phyloP scores from a whole-genome alignment of 257 asterid genomes.

The Nicotiana benthamiana region DNA sequence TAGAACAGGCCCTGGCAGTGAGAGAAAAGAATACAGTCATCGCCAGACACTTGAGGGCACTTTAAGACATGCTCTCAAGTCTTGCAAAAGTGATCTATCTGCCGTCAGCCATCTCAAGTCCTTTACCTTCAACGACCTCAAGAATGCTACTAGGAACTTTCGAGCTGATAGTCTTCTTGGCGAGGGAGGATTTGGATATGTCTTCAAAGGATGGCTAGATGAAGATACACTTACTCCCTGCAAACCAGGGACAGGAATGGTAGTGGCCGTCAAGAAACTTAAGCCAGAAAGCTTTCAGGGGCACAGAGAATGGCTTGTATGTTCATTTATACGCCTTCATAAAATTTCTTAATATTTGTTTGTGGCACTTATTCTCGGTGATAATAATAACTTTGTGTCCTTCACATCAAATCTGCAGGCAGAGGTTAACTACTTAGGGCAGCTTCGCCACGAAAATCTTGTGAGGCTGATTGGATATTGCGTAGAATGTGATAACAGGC shows the following conservation, averaged over 20 bases:
- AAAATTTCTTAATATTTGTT: not conserved
- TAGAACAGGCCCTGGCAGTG: constrained; percentile 22
- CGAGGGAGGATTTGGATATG: constrained; percentile 77
- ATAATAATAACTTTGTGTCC: constrained; percentile 2
- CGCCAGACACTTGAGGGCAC: constrained; percentile 9
- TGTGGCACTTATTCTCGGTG: not conserved
- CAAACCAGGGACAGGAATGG: constrained; percentile 57
- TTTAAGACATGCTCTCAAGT: not conserved
- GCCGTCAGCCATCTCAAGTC: constrained; percentile 43
- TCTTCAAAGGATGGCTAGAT: constrained; percentile 74
- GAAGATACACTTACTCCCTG: constrained; percentile 38
- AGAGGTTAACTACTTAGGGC: constrained; percentile 56
- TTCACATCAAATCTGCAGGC: constrained; percentile 26
- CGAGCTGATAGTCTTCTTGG: constrained; percentile 59
- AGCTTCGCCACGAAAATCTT: constrained; percentile 54
- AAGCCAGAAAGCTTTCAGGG: constrained; percentile 62
- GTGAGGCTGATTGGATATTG: constrained; percentile 76
- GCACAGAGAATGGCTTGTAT: constrained; percentile 79
- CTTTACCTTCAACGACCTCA: constrained; percentile 53
- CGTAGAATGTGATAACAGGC: constrained; percentile 47
- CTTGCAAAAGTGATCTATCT: constrained; percentile 21
- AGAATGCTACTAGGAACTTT: constrained; percentile 55
- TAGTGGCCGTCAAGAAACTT: constrained; percentile 65
- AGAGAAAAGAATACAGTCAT: constrained; percentile 13
- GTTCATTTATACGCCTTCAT: constrained; percentile 1